Conservation (phyloP, 441 rosid genomes). For the Adansonia grandidieri region DNA sequence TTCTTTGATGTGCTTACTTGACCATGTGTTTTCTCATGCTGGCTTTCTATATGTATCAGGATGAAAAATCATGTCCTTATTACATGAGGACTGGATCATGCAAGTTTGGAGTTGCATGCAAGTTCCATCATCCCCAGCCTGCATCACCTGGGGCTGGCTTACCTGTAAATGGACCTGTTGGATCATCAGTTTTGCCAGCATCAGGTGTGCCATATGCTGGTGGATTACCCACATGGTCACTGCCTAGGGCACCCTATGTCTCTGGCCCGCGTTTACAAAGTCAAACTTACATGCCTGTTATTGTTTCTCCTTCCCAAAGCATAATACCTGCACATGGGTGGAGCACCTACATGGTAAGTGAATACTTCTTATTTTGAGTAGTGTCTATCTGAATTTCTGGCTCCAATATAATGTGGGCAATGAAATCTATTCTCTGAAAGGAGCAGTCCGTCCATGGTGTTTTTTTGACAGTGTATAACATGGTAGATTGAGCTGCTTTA, state of each 20-base stretch:
- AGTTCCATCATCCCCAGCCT: slow-evolving; percentile 87
- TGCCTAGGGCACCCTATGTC: slow-evolving; percentile 57
- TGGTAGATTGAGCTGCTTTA: background rate
- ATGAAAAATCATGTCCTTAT: slow-evolving; percentile 74
- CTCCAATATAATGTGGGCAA: background rate
- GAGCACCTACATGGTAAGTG: slow-evolving; percentile 69
- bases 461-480: background rate
- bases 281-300: slow-evolving; percentile 59
- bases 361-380: slow-evolving; percentile 13
- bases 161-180: slow-evolving; percentile 42
- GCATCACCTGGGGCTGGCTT: slow-evolving; percentile 42
- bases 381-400: slow-evolving; percentile 11
- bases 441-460: background rate
- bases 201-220: slow-evolving; percentile 53
- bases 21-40: slow-evolving; percentile 8
- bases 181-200: slow-evolving; percentile 50
- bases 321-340: slow-evolving; percentile 68
- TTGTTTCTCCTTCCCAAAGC: slow-evolving; percentile 68
- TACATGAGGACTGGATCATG: slow-evolving; percentile 76
- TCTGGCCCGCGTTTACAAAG: slow-evolving; percentile 57
- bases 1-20: slow-evolving; percentile 11
- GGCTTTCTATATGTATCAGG: slow-evolving; percentile 40
- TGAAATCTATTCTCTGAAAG: background rate
- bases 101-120: slow-evolving; percentile 80
- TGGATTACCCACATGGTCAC: slow-evolving; percentile 60